Percentiles rank a stretch among this genome's conserved stretches.
phyloP scores from a whole-genome alignment of 495 filamentous ascomycete genomes.

The Evansstolkia leycettana region DNA sequence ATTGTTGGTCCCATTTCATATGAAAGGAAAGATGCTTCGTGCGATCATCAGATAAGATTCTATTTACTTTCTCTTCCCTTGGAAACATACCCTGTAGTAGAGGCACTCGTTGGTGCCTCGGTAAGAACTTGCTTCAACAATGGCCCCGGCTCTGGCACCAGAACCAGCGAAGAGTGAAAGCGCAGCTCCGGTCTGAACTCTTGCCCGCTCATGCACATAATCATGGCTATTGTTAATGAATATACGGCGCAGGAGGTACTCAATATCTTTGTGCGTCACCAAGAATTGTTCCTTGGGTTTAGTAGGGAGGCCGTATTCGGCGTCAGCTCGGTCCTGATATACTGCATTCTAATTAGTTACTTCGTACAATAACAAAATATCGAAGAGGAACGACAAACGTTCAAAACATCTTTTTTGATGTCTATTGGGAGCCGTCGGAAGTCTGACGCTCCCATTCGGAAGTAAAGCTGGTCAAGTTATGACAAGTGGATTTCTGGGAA shows the following conservation, averaged over 20 bases:
- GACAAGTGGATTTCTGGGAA: neutral
- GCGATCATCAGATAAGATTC: neutral
- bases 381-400: conserved; percentile 2
- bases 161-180: neutral
- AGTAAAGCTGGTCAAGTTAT: conserved; percentile 1
- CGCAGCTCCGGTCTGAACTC: neutral
- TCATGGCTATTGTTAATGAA: neutral
- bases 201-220: neutral
- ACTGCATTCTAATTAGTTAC: conserved; percentile 1
- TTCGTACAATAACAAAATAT: neutral
- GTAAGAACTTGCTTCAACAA: neutral
- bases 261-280: conserved; percentile 4
- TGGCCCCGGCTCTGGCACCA: neutral
- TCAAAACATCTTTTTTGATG: conserved; percentile 3
- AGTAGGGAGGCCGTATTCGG: conserved; percentile 1
- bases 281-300: conserved; percentile 1
- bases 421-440: neutral
- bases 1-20: neutral
- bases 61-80: too few species aligned
- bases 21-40: neutral
- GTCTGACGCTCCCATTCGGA: conserved; percentile 3
- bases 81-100: neutral
- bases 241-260: neutral
- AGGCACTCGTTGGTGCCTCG: neutral
- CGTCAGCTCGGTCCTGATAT: neutral